Evolutionary conservation across 2,329 filamentous ascomycete species (phyloP).

Genomic region (Bisporella sp.): DNA sequence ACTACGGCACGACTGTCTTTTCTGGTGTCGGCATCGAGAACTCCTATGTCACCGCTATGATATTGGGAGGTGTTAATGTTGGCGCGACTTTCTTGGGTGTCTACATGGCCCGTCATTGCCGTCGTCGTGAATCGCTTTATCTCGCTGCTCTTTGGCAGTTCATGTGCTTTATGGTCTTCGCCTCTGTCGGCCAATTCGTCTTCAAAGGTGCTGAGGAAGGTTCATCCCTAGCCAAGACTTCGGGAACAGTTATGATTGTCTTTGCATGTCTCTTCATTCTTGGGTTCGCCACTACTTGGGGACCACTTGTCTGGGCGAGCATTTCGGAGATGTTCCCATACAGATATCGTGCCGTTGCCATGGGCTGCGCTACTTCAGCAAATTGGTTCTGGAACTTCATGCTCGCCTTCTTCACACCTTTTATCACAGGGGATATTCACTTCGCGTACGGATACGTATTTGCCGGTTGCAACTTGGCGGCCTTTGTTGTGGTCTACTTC

Average conservation of each 20-base stretch:
- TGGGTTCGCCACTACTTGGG: slow-evolving; percentile 64
- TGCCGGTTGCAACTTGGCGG: slow-evolving; percentile 61
- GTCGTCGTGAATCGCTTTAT: slow-evolving; percentile 61
- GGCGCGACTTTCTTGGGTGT: slow-evolving; percentile 46
- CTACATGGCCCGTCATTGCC: slow-evolving; percentile 61
- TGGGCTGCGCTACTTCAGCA: slow-evolving; percentile 52
- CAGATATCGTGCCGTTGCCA: slow-evolving; percentile 52
- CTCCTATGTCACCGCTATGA: slow-evolving; percentile 60
- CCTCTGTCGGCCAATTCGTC: slow-evolving; percentile 43
- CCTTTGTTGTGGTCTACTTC: slow-evolving; percentile 63
- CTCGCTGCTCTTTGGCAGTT: slow-evolving; percentile 63
- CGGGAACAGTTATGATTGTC: slow-evolving; percentile 63
- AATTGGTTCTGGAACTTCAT: slow-evolving; percentile 71
- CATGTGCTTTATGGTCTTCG: slow-evolving; percentile 56
- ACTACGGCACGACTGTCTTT: slow-evolving; percentile 65
- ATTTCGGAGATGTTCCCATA: slow-evolving; percentile 62
- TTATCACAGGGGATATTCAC: slow-evolving; percentile 65
- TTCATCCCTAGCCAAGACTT: slow-evolving; percentile 35
- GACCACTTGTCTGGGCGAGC: slow-evolving; percentile 62
- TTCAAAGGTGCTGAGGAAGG: slow-evolving; percentile 37
- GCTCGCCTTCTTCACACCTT: slow-evolving; percentile 72
- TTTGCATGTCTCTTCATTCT: slow-evolving; percentile 70
- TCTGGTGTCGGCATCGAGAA: slow-evolving; percentile 53
- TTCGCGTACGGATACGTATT: slow-evolving; percentile 70
- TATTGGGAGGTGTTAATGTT: slow-evolving; percentile 62